Percentiles rank a stretch among this genome's conserved stretches.
phyloP scores from a whole-genome alignment of 2,329 filamentous ascomycete species.

The Trichoderma sp. region DNA sequence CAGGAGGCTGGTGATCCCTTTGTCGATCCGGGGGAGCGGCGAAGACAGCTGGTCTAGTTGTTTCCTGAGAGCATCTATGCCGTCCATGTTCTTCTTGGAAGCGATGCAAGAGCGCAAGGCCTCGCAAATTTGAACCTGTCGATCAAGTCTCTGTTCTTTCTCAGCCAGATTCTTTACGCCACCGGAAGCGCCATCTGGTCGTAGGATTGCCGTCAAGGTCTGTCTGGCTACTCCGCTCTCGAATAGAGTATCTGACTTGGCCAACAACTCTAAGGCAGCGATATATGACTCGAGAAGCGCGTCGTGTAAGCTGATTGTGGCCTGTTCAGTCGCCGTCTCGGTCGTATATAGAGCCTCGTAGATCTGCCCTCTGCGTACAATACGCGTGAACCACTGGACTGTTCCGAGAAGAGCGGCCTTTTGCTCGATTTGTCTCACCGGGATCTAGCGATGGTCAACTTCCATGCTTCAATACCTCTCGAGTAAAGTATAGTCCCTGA shows the following conservation, averaged over 20 bases:
- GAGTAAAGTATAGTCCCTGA: too few species aligned
- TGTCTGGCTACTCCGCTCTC: background rate
- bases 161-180: background rate
- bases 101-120: background rate
- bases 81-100: background rate
- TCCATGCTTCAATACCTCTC: background rate
- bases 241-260: background rate
- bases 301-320: background rate
- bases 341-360: background rate
- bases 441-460: background rate
- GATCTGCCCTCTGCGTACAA: constrained; percentile 15
- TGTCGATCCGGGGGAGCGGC: background rate
- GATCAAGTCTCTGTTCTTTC: background rate
- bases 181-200: background rate
- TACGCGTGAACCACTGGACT: constrained; percentile 10
- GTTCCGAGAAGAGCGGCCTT: constrained; percentile 6
- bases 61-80: background rate
- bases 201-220: background rate
- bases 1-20: background rate
- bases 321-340: background rate
- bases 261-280: background rate
- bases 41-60: background rate
- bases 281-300: background rate
- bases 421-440: background rate
- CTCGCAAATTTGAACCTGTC: background rate